Conservation (phyloP, 768 basidiomycete species). For the Suillus lakei region DNA sequence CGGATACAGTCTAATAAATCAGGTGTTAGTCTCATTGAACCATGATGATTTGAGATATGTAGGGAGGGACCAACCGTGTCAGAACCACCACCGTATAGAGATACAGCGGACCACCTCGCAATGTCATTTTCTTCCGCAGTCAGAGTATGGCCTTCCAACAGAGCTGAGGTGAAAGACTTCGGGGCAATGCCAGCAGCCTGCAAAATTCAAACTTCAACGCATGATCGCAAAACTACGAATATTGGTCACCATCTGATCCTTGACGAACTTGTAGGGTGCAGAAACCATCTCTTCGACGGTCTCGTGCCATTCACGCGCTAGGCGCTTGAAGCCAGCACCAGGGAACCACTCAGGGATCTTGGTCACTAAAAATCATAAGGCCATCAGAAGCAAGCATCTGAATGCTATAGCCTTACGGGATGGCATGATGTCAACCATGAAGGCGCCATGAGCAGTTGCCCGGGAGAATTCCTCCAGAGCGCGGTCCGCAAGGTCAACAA, state of each 20-base stretch:
- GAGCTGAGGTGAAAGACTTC: constrained; percentile 60
- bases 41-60: too few species aligned
- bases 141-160: constrained; percentile 39
- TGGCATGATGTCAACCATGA: constrained; percentile 57
- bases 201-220: not conserved
- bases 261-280: constrained; percentile 59
- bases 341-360: constrained; percentile 62
- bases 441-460: constrained; percentile 51
- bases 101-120: constrained; percentile 38
- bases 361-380: constrained; percentile 33
- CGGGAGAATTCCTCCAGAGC: constrained; percentile 57
- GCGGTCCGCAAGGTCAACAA: constrained; percentile 52
- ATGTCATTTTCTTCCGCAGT: not conserved
- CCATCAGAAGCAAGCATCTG: not conserved
- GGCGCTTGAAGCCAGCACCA: constrained; percentile 56
- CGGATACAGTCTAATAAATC: constrained; percentile 57
- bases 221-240: not conserved
- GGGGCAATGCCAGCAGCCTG: constrained; percentile 56
- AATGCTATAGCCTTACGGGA: constrained; percentile 29
- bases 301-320: constrained; percentile 56
- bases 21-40: constrained; percentile 10
- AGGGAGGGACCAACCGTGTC: constrained; percentile 38
- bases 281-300: constrained; percentile 62
- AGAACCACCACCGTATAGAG: constrained; percentile 61
- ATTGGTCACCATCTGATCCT: constrained; percentile 57